phyloP scores from a whole-genome alignment of 352 stramenopile species.

The Phytophthora citricola region DNA sequence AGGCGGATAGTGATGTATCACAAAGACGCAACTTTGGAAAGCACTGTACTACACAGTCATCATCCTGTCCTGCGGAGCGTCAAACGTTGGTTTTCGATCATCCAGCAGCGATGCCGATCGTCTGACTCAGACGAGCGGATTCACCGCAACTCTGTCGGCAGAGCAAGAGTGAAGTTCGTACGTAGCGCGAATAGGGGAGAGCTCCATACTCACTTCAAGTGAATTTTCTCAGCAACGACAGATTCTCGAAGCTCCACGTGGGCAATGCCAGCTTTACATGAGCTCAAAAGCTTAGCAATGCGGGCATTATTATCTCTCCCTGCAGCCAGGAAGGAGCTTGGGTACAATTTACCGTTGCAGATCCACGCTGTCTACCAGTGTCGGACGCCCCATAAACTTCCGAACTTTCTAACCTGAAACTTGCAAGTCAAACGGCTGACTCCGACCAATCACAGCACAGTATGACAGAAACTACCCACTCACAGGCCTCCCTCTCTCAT shows the following conservation, averaged over 20 bases:
- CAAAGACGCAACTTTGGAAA: background rate
- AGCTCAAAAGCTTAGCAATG: no score
- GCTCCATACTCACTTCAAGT: constrained; percentile 42
- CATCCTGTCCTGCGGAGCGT: constrained; percentile 1
- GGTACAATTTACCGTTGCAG: background rate
- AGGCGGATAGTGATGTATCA: background rate
- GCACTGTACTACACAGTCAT: background rate
- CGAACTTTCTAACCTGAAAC: background rate
- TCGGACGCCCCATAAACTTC: background rate
- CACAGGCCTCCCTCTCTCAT: background rate
- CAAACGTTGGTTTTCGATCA: background rate
- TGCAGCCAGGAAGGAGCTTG: no score
- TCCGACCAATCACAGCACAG: no score
- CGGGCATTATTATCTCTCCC: no score
- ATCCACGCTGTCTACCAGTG: background rate
- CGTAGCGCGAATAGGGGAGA: constrained; percentile 34
- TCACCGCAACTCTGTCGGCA: background rate
- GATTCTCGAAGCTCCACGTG: constrained; percentile 20
- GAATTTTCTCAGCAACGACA: constrained; percentile 33
- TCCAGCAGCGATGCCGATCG: background rate
- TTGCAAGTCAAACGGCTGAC: constrained; percentile 13
- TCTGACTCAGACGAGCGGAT: constrained; percentile 19
- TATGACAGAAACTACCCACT: constrained; percentile 6
- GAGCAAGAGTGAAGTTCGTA: constrained; percentile 30
- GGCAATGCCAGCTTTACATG: background rate